Conservation (phyloP, 306 rosid species). For the Lagenaria siceraria region DNA sequence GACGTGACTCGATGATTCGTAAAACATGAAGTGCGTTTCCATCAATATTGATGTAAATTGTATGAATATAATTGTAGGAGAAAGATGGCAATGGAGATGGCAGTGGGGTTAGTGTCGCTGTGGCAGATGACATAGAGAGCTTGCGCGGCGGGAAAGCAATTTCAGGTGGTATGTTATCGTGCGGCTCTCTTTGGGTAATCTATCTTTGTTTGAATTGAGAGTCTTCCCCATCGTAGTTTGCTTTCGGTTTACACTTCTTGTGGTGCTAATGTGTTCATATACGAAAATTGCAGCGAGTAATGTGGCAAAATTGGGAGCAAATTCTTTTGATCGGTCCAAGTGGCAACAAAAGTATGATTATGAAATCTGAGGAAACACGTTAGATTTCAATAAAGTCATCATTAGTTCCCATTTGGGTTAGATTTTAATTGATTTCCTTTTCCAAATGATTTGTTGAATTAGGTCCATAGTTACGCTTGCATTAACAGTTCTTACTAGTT, state of each 20-base stretch:
- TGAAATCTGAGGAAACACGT: background rate
- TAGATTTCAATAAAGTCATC: background rate
- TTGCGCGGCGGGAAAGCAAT: constrained; percentile 5
- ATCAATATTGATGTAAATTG: background rate
- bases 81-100: constrained; percentile 7
- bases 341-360: constrained; percentile 48
- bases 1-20: background rate
- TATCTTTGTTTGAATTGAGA: background rate
- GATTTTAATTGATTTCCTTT: constrained; percentile 1
- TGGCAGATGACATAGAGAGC: constrained; percentile 8
- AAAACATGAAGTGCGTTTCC: background rate
- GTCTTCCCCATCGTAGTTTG: background rate
- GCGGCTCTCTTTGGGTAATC: constrained; percentile 9
- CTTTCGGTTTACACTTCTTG: background rate
- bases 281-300: constrained; percentile 7
- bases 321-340: constrained; percentile 22
- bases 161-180: constrained; percentile 13
- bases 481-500: constrained; percentile 81
- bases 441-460: constrained; percentile 3
- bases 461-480: constrained; percentile 75
- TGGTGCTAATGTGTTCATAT: background rate
- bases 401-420: background rate
- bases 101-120: constrained; percentile 1
- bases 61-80: background rate
- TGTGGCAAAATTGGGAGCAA: constrained; percentile 21